These are phyloP conservation scores for Aphanocladium album DNA, from an alignment of 2,329 filamentous ascomycete genomes.

Conservation along the genomic window DNA sequence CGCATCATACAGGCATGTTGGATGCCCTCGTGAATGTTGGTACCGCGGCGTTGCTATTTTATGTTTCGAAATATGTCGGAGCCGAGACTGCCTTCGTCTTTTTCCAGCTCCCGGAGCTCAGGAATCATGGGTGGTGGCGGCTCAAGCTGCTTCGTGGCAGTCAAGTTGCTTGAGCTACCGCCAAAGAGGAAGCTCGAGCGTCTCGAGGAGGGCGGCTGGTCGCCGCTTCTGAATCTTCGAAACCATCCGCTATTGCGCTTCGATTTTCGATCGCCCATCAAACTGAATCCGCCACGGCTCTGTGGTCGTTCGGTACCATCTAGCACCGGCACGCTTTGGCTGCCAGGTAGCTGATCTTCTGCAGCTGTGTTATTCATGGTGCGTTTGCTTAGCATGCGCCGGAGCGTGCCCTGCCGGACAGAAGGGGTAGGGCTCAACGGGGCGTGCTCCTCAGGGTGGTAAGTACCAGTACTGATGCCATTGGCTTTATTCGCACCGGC, in stretches of 20 bases:
- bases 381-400: slow-evolving; percentile 52
- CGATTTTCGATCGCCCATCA: slow-evolving; percentile 48
- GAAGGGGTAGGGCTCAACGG: slow-evolving; percentile 50
- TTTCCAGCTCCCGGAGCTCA: slow-evolving; percentile 49
- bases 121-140: slow-evolving; percentile 59
- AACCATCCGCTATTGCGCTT: slow-evolving; percentile 58
- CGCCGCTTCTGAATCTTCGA: slow-evolving; percentile 42
- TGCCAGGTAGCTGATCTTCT: slow-evolving; percentile 42
- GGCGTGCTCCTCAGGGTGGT: slow-evolving; percentile 45
- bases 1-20: slow-evolving; percentile 7
- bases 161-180: slow-evolving; percentile 27
- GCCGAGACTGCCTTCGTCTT: slow-evolving; percentile 43
- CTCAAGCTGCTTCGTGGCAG: slow-evolving; percentile 33
- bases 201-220: slow-evolving; percentile 31
- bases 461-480: slow-evolving; percentile 42
- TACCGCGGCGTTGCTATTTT: slow-evolving; percentile 35
- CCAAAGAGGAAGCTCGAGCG: slow-evolving; percentile 40
- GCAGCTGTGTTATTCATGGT: slow-evolving; percentile 50
- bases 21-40: background rate
- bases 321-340: slow-evolving; percentile 28
- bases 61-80: slow-evolving; percentile 51
- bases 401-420: slow-evolving; percentile 50
- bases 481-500: slow-evolving; percentile 27
- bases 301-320: slow-evolving; percentile 37
- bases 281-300: slow-evolving; percentile 46